phyloP scores from a whole-genome alignment of 306 rosid species.

The Cicer bijugum region DNA sequence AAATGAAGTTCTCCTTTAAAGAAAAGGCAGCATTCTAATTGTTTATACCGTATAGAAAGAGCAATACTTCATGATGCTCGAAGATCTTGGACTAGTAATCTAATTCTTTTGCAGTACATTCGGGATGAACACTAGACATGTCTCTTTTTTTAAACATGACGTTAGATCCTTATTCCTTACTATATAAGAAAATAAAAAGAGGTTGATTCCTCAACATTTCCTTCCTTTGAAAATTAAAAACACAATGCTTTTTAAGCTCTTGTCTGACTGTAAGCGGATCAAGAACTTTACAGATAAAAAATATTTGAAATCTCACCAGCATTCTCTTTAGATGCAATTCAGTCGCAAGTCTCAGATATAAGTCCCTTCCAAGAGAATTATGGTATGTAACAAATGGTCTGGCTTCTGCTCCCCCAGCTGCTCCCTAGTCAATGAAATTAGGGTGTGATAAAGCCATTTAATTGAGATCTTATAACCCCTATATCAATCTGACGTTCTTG shows the following conservation, averaged over 20 bases:
- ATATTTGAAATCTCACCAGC: constrained; percentile 73
- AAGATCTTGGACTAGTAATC: constrained; percentile 36
- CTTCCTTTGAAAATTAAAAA: neutral
- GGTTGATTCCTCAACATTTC: constrained; percentile 27
- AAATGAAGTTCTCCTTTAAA: constrained; percentile 32
- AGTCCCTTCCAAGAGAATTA: constrained; percentile 91
- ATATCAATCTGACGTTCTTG: constrained; percentile 31
- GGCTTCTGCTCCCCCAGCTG: constrained; percentile 99
- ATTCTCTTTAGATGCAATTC: constrained; percentile 96
- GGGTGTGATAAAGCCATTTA: constrained; percentile 20
- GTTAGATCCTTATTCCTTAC: constrained; percentile 2
- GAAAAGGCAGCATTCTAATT: constrained; percentile 15
- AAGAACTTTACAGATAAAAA: constrained; percentile 19
- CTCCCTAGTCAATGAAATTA: constrained; percentile 72
- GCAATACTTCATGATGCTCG: constrained; percentile 11
- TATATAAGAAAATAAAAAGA: constrained; percentile 1
- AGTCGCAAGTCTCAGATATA: constrained; percentile 93
- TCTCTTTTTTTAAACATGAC: constrained; percentile 10
- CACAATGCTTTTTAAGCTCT: neutral
- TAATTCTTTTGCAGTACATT: constrained; percentile 32
- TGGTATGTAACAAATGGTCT: constrained; percentile 96
- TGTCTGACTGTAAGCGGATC: neutral
- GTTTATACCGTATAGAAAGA: neutral
- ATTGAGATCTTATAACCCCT: constrained; percentile 23
- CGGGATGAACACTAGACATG: neutral